These are phyloP conservation scores for Spergularia marina DNA, from an alignment of 148 eudicot species.

Conservation along the genomic window DNA sequence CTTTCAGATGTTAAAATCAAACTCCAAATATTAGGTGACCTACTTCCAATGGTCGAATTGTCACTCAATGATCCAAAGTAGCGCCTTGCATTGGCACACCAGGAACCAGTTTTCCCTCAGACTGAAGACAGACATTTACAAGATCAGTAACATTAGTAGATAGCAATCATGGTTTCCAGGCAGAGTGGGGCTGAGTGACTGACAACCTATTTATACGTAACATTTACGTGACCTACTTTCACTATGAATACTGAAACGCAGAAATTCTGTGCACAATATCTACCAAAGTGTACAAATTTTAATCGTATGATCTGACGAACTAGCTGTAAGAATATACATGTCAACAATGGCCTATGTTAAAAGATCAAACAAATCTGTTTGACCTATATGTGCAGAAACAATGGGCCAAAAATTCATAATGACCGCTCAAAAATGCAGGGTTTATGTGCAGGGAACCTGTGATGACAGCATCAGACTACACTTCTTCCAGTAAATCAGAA, in stretches of 20 bases:
- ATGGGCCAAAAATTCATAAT: neutral
- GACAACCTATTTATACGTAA: too few relatives aligned
- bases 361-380: conserved; percentile 9
- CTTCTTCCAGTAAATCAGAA: too few relatives aligned
- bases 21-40: conserved; percentile 34
- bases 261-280: conserved; percentile 17
- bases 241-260: conserved; percentile 6
- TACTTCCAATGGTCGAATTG: conserved; percentile 79
- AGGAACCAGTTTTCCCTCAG: conserved; percentile 87
- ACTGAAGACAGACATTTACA: conserved; percentile 92
- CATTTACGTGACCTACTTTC: conserved; percentile 12
- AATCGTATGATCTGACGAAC: neutral
- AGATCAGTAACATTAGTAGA: too few relatives aligned
- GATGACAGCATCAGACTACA: too few relatives aligned
- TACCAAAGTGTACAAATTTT: conserved; percentile 14
- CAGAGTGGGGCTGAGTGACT: too few relatives aligned
- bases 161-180: too few relatives aligned
- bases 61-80: conserved; percentile 90
- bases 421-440: too few relatives aligned
- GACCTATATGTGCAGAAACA: conserved; percentile 6
- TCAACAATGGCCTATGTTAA: neutral
- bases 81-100: conserved; percentile 71
- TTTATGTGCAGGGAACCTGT: too few relatives aligned
- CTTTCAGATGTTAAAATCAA: neutral
- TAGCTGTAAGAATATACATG: neutral